Percentiles rank a stretch among this genome's conserved stretches.
Evolutionary conservation across 441 rosid genomes (phyloP).

Genomic region (Euphorbia celastroides): DNA sequence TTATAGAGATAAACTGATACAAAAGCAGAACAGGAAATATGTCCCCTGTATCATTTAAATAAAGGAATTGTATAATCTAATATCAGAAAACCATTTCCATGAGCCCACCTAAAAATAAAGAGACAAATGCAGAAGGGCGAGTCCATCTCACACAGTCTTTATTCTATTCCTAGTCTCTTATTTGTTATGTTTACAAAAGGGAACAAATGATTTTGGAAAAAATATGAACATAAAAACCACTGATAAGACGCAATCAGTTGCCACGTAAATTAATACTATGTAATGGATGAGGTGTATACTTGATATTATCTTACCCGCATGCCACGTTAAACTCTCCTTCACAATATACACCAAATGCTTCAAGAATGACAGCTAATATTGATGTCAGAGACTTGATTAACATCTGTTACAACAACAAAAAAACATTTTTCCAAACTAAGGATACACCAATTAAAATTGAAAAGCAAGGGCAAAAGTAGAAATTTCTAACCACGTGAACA

Average conservation of each 20-base stretch:
- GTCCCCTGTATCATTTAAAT: neutral
- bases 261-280: neutral
- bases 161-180: neutral
- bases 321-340: constrained; percentile 92
- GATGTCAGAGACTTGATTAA: constrained; percentile 80
- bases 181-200: neutral
- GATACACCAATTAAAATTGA: constrained; percentile 12
- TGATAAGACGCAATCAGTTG: neutral
- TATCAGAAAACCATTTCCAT: neutral
- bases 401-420: constrained; percentile 72
- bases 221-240: neutral
- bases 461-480: constrained; percentile 17
- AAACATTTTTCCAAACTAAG: constrained; percentile 12
- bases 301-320: constrained; percentile 74
- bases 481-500: constrained; percentile 31
- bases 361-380: constrained; percentile 80
- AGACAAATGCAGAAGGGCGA: neutral
- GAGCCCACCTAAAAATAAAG: neutral
- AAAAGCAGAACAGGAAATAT: neutral
- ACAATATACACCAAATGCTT: constrained; percentile 84
- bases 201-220: neutral
- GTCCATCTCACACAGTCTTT: neutral
- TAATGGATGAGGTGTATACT: neutral
- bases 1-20: neutral
- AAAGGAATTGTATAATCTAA: neutral